phyloP scores from a whole-genome alignment of 371 early-diverging fungal genomes.

The Spraguea lophii region DNA sequence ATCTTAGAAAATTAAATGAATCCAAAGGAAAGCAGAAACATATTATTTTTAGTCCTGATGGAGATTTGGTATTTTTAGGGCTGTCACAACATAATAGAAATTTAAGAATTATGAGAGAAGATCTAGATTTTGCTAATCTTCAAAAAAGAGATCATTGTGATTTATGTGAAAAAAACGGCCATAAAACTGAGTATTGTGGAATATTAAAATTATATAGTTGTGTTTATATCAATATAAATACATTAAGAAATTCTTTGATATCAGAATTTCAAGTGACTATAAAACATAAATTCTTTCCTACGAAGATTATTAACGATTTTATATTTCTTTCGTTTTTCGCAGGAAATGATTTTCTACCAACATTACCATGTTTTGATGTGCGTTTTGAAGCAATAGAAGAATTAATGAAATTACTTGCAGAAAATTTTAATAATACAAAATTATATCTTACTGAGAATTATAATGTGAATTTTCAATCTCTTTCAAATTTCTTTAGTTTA shows the following conservation, averaged over 20 bases:
- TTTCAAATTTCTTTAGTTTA: constrained; percentile 21
- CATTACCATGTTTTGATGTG: constrained; percentile 82
- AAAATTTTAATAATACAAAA: constrained; percentile 9
- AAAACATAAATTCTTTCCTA: constrained; percentile 53
- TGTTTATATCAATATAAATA: constrained; percentile 61
- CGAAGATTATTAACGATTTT: constrained; percentile 90
- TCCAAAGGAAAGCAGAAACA: constrained; percentile 60
- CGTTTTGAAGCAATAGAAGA: constrained; percentile 77
- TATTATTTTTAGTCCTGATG: constrained; percentile 88
- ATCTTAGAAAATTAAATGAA: constrained; percentile 62
- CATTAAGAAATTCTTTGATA: constrained; percentile 72
- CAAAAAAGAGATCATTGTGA: constrained; percentile 52
- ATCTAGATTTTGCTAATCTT: constrained; percentile 59
- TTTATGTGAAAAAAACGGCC: constrained; percentile 62
- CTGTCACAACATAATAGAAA: constrained; percentile 87
- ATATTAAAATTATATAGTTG: constrained; percentile 49
- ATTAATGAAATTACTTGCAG: constrained; percentile 15
- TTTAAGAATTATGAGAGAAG: constrained; percentile 82
- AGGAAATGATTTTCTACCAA: constrained; percentile 98
- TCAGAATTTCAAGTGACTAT: constrained; percentile 54
- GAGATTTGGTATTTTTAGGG: constrained; percentile 93
- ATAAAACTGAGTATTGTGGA: constrained; percentile 55
- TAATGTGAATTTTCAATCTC: constrained; percentile 25
- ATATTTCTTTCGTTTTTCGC: constrained; percentile 92
- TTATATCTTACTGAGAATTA: constrained; percentile 28